phyloP scores from a whole-genome alignment of 2,329 filamentous ascomycete genomes.

The Cercospora berteroae region DNA sequence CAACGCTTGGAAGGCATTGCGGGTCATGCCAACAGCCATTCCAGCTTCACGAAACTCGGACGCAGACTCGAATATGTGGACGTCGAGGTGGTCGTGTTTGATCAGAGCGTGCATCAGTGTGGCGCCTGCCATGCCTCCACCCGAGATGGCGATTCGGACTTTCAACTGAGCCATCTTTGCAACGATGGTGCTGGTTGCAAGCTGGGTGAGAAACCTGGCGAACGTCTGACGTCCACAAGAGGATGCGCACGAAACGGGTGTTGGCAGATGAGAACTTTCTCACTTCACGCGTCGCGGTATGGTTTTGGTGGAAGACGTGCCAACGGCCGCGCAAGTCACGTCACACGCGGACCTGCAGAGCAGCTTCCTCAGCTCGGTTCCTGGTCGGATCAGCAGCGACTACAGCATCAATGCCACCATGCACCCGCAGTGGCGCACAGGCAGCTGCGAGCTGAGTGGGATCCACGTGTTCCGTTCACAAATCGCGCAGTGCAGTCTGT shows the following conservation, averaged over 20 bases:
- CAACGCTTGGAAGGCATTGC: slow-evolving; percentile 17
- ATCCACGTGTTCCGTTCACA: not conserved
- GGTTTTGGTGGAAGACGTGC: not conserved
- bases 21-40: slow-evolving; percentile 19
- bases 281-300: not conserved
- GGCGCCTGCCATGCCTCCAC: slow-evolving; percentile 20
- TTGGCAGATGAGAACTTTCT: not conserved
- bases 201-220: not conserved
- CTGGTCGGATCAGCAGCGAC: not conserved
- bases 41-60: slow-evolving; percentile 18
- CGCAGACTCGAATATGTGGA: slow-evolving; percentile 22
- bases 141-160: slow-evolving; percentile 19
- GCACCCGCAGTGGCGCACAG: not conserved
- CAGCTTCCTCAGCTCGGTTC: not conserved
- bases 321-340: not conserved
- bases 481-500: not conserved
- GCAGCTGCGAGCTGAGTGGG: not conserved
- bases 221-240: not conserved
- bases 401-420: not conserved
- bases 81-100: slow-evolving; percentile 14
- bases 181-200: not conserved
- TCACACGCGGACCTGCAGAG: not conserved
- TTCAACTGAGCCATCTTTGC: not conserved
- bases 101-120: slow-evolving; percentile 18
- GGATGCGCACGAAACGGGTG: not conserved